Base-by-base conservation (phyloP, 2,329 filamentous ascomycete genomes). In the Fusarium chuoi region DNA sequence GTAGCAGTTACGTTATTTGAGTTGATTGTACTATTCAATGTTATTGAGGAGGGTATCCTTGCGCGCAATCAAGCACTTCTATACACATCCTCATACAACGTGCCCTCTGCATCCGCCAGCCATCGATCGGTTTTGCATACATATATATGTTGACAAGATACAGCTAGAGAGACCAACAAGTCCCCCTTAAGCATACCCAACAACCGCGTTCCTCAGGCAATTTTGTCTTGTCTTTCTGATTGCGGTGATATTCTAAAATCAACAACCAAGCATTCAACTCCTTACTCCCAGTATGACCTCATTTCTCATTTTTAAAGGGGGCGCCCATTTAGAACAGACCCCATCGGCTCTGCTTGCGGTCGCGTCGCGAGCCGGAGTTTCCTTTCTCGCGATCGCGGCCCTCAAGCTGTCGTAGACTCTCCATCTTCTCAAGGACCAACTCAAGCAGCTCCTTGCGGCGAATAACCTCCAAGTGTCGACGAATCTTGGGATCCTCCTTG, bases 381-480 rank as follows among this genome's bases (percentile, higher is more conserved):
- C 78, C 79, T 26, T 86, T 84, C 36, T 90, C 87, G 79, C 91
- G 90, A 74, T 92, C 92, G 61, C 92, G 86, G 15, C 92, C 92
- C 79, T 98, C 95, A 14, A 99, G 86, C 78, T 95, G 92, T 67
- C 94, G 88, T 78, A 99, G 84, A 65, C 94, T 93, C 81, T 98
- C 95, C 90, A 99, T 98, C 87, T 99, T 98, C 81, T 94, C 93
- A 36, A 99, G 87, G 10, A 98, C 96, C 63, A 98, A 86, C 84
- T 99, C 96, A 9, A 99, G 88, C 67, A 98, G 87, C 79, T 98
- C 95, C 84, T 99, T 99, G 74, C 95, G 89, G 71, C 92, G 89
- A 75, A 98, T 97, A 30, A 98, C 91, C 77, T 99, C 97, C 48
- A 99, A 87, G 81, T 99, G 97, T 54, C 92, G 89, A 71, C 92